Evolutionary conservation across 129 eudicot species (phyloP).

Genomic region (Pseudognaphalium luteoalbum): DNA sequence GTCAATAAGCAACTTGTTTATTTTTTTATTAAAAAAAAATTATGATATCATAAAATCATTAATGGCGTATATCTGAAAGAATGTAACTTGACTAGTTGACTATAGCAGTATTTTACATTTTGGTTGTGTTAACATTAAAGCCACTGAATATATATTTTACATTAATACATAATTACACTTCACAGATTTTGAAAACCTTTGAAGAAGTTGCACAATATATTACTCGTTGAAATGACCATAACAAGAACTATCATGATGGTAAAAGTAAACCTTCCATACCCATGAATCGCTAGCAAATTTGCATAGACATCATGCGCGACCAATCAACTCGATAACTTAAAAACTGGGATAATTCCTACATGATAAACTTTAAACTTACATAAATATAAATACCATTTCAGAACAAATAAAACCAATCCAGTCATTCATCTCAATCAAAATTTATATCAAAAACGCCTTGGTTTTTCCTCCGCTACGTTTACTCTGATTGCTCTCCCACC

Average conservation of each 20-base stretch:
- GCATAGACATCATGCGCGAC: neutral
- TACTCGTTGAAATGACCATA: neutral
- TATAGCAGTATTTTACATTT: neutral
- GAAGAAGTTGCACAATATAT: neutral
- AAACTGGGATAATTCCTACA: slow-evolving; percentile 28
- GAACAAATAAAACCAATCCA: slow-evolving; percentile 19
- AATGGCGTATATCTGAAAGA: neutral
- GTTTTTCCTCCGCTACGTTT: slow-evolving; percentile 74
- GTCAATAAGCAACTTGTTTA: no score
- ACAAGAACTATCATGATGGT: neutral
- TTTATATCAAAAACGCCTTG: slow-evolving; percentile 45
- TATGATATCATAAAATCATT: no score
- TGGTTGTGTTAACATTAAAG: neutral
- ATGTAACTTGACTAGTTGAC: no score
- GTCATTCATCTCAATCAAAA: slow-evolving; percentile 28
- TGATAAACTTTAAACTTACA: slow-evolving; percentile 18
- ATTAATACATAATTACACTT: no score
- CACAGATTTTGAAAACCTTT: no score
- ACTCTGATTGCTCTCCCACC: slow-evolving; percentile 80
- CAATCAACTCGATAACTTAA: slow-evolving; percentile 19
- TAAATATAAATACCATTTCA: slow-evolving; percentile 21
- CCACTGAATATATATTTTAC: neutral
- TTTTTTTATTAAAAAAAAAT: no score
- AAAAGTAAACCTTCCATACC: slow-evolving; percentile 8
- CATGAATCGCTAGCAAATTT: slow-evolving; percentile 18